Conservation (phyloP, 345 rosid species). For the Abelmoschus esculentus region DNA sequence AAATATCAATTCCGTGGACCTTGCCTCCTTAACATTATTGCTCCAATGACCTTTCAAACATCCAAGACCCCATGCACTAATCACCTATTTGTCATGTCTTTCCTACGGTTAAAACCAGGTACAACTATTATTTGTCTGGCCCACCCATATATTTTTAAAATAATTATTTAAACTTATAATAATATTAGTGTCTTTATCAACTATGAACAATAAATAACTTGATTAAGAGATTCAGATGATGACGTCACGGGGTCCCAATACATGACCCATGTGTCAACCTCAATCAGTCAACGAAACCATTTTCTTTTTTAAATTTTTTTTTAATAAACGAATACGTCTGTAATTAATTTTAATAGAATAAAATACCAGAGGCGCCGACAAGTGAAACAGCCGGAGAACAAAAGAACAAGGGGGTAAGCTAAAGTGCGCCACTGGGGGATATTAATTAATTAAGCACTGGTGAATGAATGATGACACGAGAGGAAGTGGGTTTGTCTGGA, state of each 20-base stretch:
- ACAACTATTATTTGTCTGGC: no score
- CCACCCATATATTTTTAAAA: no score
- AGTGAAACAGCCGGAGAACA: not conserved
- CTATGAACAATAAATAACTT: no score
- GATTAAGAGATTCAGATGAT: slow-evolving; percentile 13
- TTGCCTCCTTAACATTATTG: not conserved
- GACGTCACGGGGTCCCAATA: slow-evolving; percentile 15
- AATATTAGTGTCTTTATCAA: no score
- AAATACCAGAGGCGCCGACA: slow-evolving; percentile 22
- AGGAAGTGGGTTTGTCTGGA: not conserved
- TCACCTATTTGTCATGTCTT: not conserved
- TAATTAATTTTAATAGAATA: not conserved
- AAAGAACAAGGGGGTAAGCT: not conserved
- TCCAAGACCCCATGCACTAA: not conserved
- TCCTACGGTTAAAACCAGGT: not conserved
- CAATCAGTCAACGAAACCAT: slow-evolving; percentile 7
- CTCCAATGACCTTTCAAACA: not conserved
- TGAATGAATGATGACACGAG: not conserved
- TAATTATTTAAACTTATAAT: no score
- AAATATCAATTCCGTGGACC: not conserved
- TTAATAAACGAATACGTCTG: not conserved
- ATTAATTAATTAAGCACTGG: not conserved
- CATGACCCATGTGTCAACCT: slow-evolving; percentile 10
- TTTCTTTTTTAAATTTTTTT: not conserved
- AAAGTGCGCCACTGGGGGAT: not conserved